Percentiles rank a stretch among this genome's conserved stretches.
These are phyloP conservation scores for Tetramitus jugosus DNA, from an alignment of 208 protist genomes.

Conservation along the genomic window DNA sequence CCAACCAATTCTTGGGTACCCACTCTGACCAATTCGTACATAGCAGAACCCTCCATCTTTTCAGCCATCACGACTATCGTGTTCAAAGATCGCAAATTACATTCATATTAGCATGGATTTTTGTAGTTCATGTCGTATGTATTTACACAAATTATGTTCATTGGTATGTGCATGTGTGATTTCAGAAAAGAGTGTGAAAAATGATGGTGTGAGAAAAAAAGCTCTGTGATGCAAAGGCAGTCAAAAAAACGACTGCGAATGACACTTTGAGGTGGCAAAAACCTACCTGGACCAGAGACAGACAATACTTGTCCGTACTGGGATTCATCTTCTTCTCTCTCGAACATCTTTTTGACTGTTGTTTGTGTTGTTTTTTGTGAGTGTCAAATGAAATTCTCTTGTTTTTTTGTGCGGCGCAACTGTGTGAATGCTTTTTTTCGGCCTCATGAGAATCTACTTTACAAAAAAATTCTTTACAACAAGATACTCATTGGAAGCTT, in stretches of 20 bases:
- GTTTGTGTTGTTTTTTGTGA: no score
- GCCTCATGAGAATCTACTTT: no score
- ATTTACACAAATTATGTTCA: not conserved
- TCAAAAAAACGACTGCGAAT: no score
- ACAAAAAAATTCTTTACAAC: no score
- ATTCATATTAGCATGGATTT: not conserved
- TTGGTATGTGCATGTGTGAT: not conserved
- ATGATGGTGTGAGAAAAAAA: not conserved
- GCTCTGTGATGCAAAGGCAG: no score
- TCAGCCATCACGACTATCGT: slow-evolving; percentile 99
- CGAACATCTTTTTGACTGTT: slow-evolving; percentile 13
- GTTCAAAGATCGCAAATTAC: no score
- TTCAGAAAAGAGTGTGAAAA: not conserved
- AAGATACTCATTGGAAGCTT: no score
- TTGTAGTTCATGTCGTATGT: no score
- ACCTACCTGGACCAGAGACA: slow-evolving; percentile 18
- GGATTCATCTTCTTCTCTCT: not conserved
- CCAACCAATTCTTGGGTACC: slow-evolving; percentile 94
- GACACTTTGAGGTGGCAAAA: no score
- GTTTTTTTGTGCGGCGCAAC: no score
- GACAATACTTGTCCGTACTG: slow-evolving; percentile 15
- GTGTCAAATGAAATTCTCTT: no score
- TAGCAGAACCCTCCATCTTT: slow-evolving; percentile 95
- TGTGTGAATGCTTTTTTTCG: no score
- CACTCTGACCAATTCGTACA: slow-evolving; percentile 99